Percentiles rank a stretch among this genome's conserved stretches.
These are phyloP conservation scores for Cercospora nicotianae DNA, from an alignment of 2,329 filamentous ascomycete genomes.

Conservation along the genomic window DNA sequence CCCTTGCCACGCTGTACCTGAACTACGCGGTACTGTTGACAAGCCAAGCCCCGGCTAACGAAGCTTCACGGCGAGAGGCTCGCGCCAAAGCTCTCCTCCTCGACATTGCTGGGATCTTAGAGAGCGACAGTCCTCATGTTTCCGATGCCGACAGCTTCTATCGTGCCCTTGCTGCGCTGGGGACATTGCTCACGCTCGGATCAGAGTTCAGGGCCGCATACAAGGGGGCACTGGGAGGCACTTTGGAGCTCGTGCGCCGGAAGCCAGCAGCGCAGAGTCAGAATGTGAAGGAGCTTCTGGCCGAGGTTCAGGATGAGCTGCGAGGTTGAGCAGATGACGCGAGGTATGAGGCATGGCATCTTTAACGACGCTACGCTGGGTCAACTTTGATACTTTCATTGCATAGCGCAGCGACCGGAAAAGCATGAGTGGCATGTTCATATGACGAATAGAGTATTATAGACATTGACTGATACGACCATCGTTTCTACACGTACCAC, in stretches of 20 bases:
- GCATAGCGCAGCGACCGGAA: neutral
- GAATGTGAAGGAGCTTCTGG: slow-evolving; percentile 59
- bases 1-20: slow-evolving; percentile 76
- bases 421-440: neutral
- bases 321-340: slow-evolving; percentile 9
- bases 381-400: neutral
- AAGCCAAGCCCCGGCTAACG: slow-evolving; percentile 31
- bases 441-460: neutral
- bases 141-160: slow-evolving; percentile 82
- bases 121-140: slow-evolving; percentile 48
- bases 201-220: slow-evolving; percentile 58
- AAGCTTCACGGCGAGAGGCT: slow-evolving; percentile 34
- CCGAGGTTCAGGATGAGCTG: slow-evolving; percentile 58
- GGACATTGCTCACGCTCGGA: slow-evolving; percentile 70
- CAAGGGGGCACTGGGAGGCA: slow-evolving; percentile 58
- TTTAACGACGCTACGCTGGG: neutral
- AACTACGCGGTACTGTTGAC: slow-evolving; percentile 78
- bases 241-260: slow-evolving; percentile 47
- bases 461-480: neutral
- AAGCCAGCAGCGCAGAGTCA: slow-evolving; percentile 59
- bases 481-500: too few species aligned
- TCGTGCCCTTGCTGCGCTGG: slow-evolving; percentile 76
- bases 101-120: slow-evolving; percentile 36
- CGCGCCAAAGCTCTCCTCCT: slow-evolving; percentile 36
- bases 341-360: neutral